A percentile compares a stretch with the other conserved stretches of the same genome.
Evolutionary conservation across 208 protist species (phyloP).

Genomic region (Angomonas desouzai): DNA sequence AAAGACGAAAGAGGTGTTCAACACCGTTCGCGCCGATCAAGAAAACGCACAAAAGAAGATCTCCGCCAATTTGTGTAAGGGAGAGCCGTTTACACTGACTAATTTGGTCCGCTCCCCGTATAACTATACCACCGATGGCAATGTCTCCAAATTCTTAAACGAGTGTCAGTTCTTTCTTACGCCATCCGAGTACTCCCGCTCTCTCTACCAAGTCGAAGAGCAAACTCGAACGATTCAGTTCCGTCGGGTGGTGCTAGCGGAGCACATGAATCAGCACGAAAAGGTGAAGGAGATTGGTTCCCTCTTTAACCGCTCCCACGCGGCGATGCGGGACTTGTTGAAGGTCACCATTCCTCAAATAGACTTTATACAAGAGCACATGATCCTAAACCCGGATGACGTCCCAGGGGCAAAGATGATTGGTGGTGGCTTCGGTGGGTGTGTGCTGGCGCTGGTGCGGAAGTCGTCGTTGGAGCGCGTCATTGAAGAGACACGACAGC

Average conservation of each 20-base stretch:
- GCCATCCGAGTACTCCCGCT: slow-evolving; percentile 49
- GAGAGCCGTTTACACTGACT: slow-evolving; percentile 56
- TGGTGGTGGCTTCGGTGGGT: slow-evolving; percentile 89
- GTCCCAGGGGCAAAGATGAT: slow-evolving; percentile 85
- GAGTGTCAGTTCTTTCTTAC: slow-evolving; percentile 46
- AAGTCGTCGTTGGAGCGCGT: slow-evolving; percentile 44
- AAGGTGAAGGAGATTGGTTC: slow-evolving; percentile 42
- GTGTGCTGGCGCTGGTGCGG: slow-evolving; percentile 66
- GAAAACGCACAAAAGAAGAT: slow-evolving; percentile 68
- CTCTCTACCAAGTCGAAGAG: slow-evolving; percentile 67
- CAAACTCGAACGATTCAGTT: slow-evolving; percentile 64
- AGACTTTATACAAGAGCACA: slow-evolving; percentile 56
- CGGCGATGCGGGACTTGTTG: slow-evolving; percentile 64
- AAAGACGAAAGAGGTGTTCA: slow-evolving; percentile 50
- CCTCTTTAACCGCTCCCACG: slow-evolving; percentile 67
- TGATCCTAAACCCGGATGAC: slow-evolving; percentile 46
- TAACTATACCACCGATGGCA: slow-evolving; percentile 41
- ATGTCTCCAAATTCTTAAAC: slow-evolving; percentile 45
- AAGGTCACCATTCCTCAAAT: slow-evolving; percentile 77
- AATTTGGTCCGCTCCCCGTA: slow-evolving; percentile 55
- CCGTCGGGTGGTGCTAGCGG: slow-evolving; percentile 22
- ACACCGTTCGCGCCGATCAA: slow-evolving; percentile 61
- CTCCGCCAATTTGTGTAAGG: slow-evolving; percentile 31
- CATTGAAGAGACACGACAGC: slow-evolving; percentile 34
- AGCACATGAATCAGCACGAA: slow-evolving; percentile 32